Percentiles rank a stretch among this genome's conserved stretches.
Conservation (phyloP, 2,329 filamentous ascomycete genomes). For the Didymella segeticola region DNA sequence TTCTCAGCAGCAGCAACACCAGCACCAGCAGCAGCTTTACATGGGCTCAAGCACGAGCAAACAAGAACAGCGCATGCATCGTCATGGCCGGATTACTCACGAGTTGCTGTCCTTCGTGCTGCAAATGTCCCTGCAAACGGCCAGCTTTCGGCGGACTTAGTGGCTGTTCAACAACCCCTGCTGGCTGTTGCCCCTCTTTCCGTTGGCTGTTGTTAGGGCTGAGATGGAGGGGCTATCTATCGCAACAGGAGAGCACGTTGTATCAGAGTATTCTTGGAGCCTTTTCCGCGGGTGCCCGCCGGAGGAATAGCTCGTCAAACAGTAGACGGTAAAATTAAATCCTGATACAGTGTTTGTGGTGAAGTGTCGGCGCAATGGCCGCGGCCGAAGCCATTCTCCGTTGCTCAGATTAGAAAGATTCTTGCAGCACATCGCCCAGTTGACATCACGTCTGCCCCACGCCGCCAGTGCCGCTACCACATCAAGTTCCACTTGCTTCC, state of each 20-base stretch:
- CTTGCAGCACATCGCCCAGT: constrained; percentile 28
- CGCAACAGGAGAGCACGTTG: constrained; percentile 14
- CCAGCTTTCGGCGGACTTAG: constrained; percentile 23
- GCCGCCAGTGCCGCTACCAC: constrained; percentile 33
- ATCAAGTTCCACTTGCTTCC: constrained; percentile 32
- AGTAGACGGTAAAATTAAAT: constrained; percentile 14
- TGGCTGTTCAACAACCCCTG: constrained; percentile 20
- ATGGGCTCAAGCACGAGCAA: neutral
- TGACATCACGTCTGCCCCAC: constrained; percentile 41
- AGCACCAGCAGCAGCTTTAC: too few species aligned
- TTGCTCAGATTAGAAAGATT: constrained; percentile 32
- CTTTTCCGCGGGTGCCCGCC: constrained; percentile 14
- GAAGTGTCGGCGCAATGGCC: constrained; percentile 30
- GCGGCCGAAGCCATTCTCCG: constrained; percentile 40
- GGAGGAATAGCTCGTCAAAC: constrained; percentile 10
- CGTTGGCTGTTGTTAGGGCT: constrained; percentile 16
- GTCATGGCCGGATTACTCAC: constrained; percentile 1
- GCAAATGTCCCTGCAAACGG: constrained; percentile 15
- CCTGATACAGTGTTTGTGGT: constrained; percentile 12
- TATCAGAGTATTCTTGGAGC: constrained; percentile 23
- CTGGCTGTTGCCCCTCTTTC: constrained; percentile 18
- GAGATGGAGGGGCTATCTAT: constrained; percentile 19
- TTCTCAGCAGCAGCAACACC: neutral
- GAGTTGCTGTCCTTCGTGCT: constrained; percentile 4
- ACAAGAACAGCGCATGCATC: neutral